Evolutionary conservation across 179 eudicot genomes (phyloP).

Genomic region (Camellia oleifera): DNA sequence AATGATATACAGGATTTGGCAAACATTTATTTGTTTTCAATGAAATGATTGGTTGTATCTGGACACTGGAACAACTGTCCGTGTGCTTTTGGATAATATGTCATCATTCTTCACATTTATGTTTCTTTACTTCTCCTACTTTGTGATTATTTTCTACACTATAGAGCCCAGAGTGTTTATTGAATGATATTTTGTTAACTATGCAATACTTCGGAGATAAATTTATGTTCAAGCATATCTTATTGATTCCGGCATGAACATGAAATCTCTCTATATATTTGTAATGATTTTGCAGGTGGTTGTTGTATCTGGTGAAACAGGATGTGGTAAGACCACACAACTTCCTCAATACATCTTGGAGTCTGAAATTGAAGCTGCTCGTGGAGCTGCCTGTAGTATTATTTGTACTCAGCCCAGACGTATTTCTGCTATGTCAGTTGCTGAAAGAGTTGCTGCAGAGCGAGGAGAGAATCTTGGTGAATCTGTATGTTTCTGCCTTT

Average conservation of each 20-base stretch:
- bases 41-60: background rate
- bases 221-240: slow-evolving; percentile 4
- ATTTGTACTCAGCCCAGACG: slow-evolving; percentile 92
- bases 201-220: background rate
- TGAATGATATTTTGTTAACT: background rate
- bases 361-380: slow-evolving; percentile 76
- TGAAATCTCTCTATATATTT: background rate
- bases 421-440: slow-evolving; percentile 89
- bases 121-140: background rate
- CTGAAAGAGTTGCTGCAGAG: slow-evolving; percentile 96
- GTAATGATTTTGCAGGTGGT: slow-evolving; percentile 56
- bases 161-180: background rate
- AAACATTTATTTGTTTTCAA: background rate
- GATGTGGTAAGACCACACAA: slow-evolving; percentile 94
- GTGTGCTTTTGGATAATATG: background rate
- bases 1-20: background rate
- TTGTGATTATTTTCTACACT: background rate
- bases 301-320: slow-evolving; percentile 92
- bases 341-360: slow-evolving; percentile 90
- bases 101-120: background rate
- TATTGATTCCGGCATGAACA: background rate
- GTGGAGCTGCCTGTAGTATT: slow-evolving; percentile 78
- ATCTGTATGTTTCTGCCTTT: slow-evolving; percentile 49
- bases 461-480: slow-evolving; percentile 85
- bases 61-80: background rate